Conservation (phyloP, 768 basidiomycete genomes). For the Leccinum imitatum region DNA sequence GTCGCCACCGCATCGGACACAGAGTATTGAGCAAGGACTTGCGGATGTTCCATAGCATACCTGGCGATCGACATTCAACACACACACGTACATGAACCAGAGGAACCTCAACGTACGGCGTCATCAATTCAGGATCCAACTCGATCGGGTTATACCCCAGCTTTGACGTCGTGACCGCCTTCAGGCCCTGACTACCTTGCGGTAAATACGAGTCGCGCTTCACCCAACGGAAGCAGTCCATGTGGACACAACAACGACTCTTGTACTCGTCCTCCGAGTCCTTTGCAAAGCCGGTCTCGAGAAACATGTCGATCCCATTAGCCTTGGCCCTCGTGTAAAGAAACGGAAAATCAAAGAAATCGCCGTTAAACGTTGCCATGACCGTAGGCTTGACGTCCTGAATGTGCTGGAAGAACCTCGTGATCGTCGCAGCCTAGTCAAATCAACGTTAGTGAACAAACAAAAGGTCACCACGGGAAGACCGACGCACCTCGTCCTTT, state of each 20-base stretch:
- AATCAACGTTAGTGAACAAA: background rate
- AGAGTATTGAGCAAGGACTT: conserved; percentile 93
- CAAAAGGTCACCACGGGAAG: background rate
- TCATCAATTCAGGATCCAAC: conserved; percentile 98
- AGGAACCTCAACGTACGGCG: conserved; percentile 64
- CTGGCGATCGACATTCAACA: conserved; percentile 38
- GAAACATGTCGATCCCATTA: conserved; percentile 95
- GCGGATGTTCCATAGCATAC: conserved; percentile 95
- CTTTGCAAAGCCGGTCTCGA: conserved; percentile 89
- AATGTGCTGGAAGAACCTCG: conserved; percentile 90
- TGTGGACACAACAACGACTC: conserved; percentile 87
- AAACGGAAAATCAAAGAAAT: conserved; percentile 99
- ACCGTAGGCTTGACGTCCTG: conserved; percentile 94
- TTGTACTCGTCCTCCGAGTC: conserved; percentile 97
- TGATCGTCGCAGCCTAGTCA: conserved; percentile 73
- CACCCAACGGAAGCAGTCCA: conserved; percentile 99
- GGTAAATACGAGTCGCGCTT: conserved; percentile 98
- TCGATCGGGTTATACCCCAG: conserved; percentile 96
- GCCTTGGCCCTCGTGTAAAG: conserved; percentile 79
- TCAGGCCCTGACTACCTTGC: conserved; percentile 97
- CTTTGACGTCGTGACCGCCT: conserved; percentile 95
- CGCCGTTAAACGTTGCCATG: conserved; percentile 98
- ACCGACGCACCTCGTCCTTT: conserved; percentile 70
- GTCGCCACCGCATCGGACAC: conserved; percentile 99
- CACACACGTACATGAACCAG: background rate